Percentiles rank a stretch among this genome's conserved stretches.
These are phyloP conservation scores for Rubia balearica DNA, from an alignment of 305 asterid genomes.

Conservation along the genomic window DNA sequence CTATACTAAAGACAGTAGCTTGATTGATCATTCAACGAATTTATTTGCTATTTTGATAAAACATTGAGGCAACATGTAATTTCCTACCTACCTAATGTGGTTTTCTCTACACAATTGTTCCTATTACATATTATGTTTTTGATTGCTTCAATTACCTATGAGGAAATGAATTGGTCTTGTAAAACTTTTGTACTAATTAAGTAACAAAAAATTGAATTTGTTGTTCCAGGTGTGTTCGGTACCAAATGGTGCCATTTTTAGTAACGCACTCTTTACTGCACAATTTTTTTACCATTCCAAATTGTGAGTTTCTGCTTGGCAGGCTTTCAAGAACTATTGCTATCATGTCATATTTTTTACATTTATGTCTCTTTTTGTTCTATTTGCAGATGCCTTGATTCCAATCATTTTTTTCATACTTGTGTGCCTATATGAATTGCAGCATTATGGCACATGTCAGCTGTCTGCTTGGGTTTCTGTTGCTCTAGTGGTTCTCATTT, in stretches of 20 bases:
- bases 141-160: neutral
- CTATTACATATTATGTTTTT: neutral
- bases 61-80: conserved; percentile 3
- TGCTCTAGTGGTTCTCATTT: conserved; percentile 70
- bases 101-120: conserved; percentile 4
- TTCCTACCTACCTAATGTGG: conserved; percentile 1
- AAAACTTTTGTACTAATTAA: neutral
- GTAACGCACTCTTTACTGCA: neutral
- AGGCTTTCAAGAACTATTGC: neutral
- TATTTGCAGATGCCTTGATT: conserved; percentile 77
- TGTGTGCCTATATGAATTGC: conserved; percentile 87
- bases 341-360: conserved; percentile 5
- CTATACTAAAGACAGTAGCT: neutral
- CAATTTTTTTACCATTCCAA: neutral
- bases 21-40: neutral
- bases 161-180: neutral
- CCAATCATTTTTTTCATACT: conserved; percentile 92
- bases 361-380: neutral
- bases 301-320: neutral
- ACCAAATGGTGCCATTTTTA: neutral
- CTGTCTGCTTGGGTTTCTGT: conserved; percentile 71
- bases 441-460: conserved; percentile 95
- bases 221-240: neutral
- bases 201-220: neutral
- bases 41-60: conserved; percentile 4